Conservation (phyloP, 2,329 filamentous ascomycete species). For the Epichloe brachyelytri region DNA sequence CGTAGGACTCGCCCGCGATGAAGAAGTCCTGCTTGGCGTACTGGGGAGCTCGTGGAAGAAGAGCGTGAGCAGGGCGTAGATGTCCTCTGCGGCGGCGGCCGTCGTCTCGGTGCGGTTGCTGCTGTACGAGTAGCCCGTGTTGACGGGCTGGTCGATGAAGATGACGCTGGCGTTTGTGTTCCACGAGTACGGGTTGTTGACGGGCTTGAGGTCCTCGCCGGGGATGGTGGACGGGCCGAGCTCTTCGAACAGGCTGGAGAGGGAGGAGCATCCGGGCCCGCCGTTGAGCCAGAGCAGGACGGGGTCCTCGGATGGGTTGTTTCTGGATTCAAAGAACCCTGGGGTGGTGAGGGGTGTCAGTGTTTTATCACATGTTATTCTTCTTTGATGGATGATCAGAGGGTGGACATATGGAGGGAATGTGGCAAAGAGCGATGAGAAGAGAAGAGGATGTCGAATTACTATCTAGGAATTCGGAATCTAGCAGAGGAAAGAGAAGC, state of each 20-base stretch:
- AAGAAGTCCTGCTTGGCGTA: slow-evolving; percentile 93
- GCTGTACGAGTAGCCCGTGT: slow-evolving; percentile 27
- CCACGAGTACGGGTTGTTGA: slow-evolving; percentile 47
- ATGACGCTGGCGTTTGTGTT: slow-evolving; percentile 53
- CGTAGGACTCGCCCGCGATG: slow-evolving; percentile 90
- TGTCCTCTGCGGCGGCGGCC: slow-evolving; percentile 87
- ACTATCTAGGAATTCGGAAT: too few species aligned
- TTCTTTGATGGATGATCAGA: background rate
- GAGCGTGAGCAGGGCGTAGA: slow-evolving; percentile 88
- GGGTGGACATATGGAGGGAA: too few species aligned
- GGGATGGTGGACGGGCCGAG: slow-evolving; percentile 70
- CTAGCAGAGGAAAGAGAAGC: too few species aligned
- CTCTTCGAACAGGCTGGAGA: slow-evolving; percentile 40
- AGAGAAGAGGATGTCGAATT: too few species aligned
- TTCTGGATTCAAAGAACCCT: slow-evolving; percentile 44
- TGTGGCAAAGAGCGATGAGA: too few species aligned
- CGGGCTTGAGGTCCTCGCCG: slow-evolving; percentile 16
- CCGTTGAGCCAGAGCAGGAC: slow-evolving; percentile 43
- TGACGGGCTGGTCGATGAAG: slow-evolving; percentile 52
- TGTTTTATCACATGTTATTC: too few species aligned
- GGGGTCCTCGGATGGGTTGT: slow-evolving; percentile 22
- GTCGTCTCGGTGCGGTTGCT: slow-evolving; percentile 80
- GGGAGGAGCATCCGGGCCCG: slow-evolving; percentile 21
- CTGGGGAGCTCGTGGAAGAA: slow-evolving; percentile 97
- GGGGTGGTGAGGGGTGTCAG: background rate